Conservation (phyloP, 139 green algal genomes). For the Chlorella sp. region DNA sequence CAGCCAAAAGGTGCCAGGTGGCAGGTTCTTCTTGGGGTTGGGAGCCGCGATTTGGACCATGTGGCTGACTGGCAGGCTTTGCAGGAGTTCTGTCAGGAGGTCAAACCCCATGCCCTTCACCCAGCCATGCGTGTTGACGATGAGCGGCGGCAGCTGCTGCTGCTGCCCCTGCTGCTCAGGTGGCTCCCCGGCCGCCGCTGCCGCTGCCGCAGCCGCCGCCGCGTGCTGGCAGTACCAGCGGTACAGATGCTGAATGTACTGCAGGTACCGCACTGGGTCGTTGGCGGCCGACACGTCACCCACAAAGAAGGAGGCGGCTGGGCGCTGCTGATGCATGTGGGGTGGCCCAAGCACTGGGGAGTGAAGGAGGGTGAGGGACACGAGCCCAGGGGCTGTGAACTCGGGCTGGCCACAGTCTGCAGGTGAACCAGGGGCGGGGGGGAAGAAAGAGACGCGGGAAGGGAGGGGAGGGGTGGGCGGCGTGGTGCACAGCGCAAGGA, state of each 20-base stretch:
- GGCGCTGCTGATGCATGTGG: conserved; percentile 61
- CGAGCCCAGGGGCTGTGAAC: conserved; percentile 78
- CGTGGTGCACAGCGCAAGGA: not conserved
- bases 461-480: not conserved
- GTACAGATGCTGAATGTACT: conserved; percentile 62
- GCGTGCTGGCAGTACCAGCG: conserved; percentile 48
- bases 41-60: conserved; percentile 56
- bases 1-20: conserved; percentile 59
- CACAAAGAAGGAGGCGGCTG: conserved; percentile 59
- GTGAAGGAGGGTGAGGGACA: conserved; percentile 74
- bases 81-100: conserved; percentile 66
- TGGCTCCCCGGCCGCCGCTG: not conserved
- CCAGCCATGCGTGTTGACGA: conserved; percentile 92
- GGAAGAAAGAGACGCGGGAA: not conserved
- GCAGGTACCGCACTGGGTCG: conserved; percentile 73
- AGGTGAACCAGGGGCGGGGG: not conserved
- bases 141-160: conserved; percentile 57
- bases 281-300: conserved; percentile 74
- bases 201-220: not conserved
- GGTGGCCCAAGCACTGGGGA: conserved; percentile 71
- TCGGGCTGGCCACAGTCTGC: conserved; percentile 89
- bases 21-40: conserved; percentile 70
- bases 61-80: conserved; percentile 57
- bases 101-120: conserved; percentile 82
- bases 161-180: not conserved